Percentiles rank a stretch among this genome's conserved stretches.
phyloP scores from a whole-genome alignment of 495 filamentous ascomycete genomes.

The Daldinia bambusicola region DNA sequence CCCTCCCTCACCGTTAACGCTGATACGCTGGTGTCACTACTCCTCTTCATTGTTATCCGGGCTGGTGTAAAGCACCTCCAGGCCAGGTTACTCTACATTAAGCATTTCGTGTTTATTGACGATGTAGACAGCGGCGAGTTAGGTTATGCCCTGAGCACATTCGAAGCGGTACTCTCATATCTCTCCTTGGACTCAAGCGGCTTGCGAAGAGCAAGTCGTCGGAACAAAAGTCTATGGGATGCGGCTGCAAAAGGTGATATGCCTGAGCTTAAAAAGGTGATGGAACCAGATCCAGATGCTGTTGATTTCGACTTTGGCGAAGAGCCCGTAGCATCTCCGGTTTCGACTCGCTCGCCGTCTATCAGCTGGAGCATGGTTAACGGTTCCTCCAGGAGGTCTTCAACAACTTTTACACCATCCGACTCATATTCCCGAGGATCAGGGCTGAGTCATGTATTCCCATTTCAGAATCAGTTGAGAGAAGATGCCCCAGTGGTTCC shows the following conservation, averaged over 20 bases:
- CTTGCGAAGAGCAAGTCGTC: constrained; percentile 81
- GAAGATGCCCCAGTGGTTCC: constrained; percentile 54
- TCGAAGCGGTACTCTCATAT: constrained; percentile 95
- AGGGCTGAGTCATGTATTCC: constrained; percentile 87
- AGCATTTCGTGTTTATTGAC: constrained; percentile 94
- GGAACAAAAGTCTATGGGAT: constrained; percentile 91
- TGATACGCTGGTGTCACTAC: constrained; percentile 91
- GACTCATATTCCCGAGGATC: constrained; percentile 65
- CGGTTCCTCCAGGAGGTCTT: constrained; percentile 57
- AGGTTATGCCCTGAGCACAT: constrained; percentile 95
- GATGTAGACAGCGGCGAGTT: constrained; percentile 97
- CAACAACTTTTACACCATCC: constrained; percentile 54
- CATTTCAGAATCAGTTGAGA: constrained; percentile 72
- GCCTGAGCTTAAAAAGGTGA: constrained; percentile 76
- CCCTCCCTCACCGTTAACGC: constrained; percentile 86
- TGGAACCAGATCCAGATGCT: constrained; percentile 68
- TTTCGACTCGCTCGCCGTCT: constrained; percentile 54
- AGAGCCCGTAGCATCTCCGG: constrained; percentile 49
- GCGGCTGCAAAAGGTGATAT: constrained; percentile 80
- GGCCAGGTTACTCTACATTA: constrained; percentile 89
- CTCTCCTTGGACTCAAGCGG: constrained; percentile 83
- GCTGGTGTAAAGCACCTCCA: constrained; percentile 89
- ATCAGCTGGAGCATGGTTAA: constrained; percentile 57
- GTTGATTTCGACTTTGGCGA: constrained; percentile 60
- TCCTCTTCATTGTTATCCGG: constrained; percentile 92